Percentiles rank a stretch among this genome's conserved stretches.
These are phyloP conservation scores for Dysphania ambrosioides DNA, from an alignment of 148 eudicot species.

Conservation along the genomic window DNA sequence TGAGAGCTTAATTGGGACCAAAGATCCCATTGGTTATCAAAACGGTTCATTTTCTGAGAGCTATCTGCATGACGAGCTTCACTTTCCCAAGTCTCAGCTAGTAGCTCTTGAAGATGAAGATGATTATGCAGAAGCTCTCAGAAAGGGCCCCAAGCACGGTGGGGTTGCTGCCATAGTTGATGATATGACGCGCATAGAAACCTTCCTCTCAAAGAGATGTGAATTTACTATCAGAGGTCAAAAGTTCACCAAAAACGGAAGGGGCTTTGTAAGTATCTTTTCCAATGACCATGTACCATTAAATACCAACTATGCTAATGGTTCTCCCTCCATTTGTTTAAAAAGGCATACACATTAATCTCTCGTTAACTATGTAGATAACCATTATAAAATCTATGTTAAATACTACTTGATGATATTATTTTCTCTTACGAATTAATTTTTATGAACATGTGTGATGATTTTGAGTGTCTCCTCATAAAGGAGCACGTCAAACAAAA, in stretches of 20 bases:
- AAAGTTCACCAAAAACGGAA: conserved; percentile 64
- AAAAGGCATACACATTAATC: too few species aligned
- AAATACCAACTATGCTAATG: neutral
- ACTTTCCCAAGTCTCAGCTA: conserved; percentile 49
- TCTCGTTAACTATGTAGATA: too few species aligned
- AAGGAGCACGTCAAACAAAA: neutral
- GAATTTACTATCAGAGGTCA: conserved; percentile 68
- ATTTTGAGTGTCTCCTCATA: too few species aligned
- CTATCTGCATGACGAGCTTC: conserved; percentile 46
- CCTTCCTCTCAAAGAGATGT: conserved; percentile 65
- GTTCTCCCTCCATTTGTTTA: neutral
- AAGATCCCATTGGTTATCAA: conserved; percentile 60
- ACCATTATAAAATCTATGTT: neutral
- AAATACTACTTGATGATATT: too few species aligned
- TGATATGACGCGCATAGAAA: conserved; percentile 53
- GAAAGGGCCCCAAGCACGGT: conserved; percentile 56
- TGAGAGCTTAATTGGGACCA: conserved; percentile 41
- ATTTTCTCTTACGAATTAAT: too few species aligned
- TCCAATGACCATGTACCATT: neutral
- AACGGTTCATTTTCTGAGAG: conserved; percentile 56
- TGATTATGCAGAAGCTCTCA: conserved; percentile 46
- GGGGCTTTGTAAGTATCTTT: conserved; percentile 76
- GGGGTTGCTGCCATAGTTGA: conserved; percentile 77
- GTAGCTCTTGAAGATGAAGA: conserved; percentile 48
- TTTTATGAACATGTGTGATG: too few species aligned